Conservation (phyloP, 257 asterid genomes). For the Rhazya stricta region DNA sequence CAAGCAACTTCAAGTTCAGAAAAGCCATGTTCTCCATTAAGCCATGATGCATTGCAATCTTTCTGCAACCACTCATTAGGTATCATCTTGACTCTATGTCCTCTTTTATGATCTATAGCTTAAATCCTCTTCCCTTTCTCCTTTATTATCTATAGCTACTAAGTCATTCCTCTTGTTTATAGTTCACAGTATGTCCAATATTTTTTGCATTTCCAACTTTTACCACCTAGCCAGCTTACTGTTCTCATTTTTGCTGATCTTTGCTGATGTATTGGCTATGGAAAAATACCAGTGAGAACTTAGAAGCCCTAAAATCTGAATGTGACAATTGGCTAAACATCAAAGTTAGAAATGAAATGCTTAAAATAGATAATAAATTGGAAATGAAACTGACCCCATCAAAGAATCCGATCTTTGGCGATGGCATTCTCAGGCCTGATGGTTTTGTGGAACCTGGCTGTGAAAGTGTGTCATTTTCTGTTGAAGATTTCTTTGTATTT, state of each 20-base stretch:
- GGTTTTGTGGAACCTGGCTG: conserved; percentile 55
- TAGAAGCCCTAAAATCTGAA: neutral
- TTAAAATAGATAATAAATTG: conserved; percentile 8
- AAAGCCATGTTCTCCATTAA: neutral
- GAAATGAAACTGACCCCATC: conserved; percentile 74
- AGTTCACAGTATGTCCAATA: neutral
- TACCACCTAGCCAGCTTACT: neutral
- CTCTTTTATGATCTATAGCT: neutral
- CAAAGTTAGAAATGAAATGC: conserved; percentile 8
- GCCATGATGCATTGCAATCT: neutral
- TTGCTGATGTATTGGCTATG: neutral
- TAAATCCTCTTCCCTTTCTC: neutral
- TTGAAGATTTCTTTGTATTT: conserved; percentile 35
- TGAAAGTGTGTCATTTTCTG: conserved; percentile 31
- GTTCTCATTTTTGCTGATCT: neutral
- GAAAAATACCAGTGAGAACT: neutral
- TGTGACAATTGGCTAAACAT: neutral
- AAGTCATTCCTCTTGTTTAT: neutral
- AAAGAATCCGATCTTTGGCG: conserved; percentile 89
- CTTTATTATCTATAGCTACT: neutral
- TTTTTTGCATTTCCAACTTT: neutral
- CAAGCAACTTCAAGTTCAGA: neutral
- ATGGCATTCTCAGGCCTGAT: conserved; percentile 87
- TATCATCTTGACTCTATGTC: neutral
- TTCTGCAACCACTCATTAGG: neutral